Percentiles rank a stretch among this genome's conserved stretches.
Evolutionary conservation across 2,329 filamentous ascomycete species (phyloP).

Genomic region (Phyllosticta ampelicida): DNA sequence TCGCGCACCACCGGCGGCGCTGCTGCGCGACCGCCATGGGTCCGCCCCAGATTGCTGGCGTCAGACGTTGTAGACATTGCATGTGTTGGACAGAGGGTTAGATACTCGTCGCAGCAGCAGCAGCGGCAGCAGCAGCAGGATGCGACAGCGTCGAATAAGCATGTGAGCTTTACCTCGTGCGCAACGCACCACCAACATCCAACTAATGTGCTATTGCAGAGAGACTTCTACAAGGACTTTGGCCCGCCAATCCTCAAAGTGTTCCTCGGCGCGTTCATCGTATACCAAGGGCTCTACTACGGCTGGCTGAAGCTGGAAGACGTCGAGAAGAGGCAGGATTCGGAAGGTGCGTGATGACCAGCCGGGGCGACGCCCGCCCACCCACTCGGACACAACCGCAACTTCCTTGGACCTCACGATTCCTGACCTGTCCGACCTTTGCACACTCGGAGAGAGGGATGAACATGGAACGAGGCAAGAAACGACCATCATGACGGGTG

Average conservation of each 20-base stretch:
- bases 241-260: conserved; percentile 63
- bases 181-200: background rate
- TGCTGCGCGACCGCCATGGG: background rate
- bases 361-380: background rate
- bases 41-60: background rate
- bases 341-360: conserved; percentile 36
- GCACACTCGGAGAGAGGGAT: background rate
- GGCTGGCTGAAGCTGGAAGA: conserved; percentile 64
- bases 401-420: background rate
- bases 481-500: background rate
- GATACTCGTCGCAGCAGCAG: conserved; percentile 6
- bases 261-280: conserved; percentile 62
- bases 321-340: conserved; percentile 53
- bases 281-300: conserved; percentile 69
- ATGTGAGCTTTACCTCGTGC: conserved; percentile 1
- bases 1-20: background rate
- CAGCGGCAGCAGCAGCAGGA: conserved; percentile 4
- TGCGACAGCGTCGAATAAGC: conserved; percentile 1
- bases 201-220: conserved; percentile 27
- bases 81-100: background rate
- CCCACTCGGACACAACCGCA: background rate
- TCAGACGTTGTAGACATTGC: background rate
- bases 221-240: conserved; percentile 64
- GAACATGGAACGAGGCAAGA: background rate
- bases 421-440: background rate